Evolutionary conservation across 1,139 yeast species (phyloP).

Genomic region (Magnusiomyces tetraspermus): DNA sequence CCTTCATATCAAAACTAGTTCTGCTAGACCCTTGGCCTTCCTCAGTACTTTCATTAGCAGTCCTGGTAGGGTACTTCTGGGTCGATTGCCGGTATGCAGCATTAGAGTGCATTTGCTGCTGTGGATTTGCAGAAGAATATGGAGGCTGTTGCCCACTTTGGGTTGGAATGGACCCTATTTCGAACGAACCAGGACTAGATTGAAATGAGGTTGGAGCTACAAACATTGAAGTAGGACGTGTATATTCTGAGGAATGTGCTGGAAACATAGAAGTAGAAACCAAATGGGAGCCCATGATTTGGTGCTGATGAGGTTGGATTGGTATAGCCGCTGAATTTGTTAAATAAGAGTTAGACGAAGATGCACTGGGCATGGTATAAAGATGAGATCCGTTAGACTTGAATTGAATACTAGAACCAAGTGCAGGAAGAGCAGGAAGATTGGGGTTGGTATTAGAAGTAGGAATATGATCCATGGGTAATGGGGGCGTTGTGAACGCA

Average conservation of each 20-base stretch:
- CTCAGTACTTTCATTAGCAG: no score
- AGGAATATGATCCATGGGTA: neutral
- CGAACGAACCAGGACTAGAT: neutral
- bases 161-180: neutral
- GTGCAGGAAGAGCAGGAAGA: neutral
- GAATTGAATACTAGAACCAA: neutral
- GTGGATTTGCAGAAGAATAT: neutral
- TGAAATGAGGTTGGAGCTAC: constrained; percentile 4
- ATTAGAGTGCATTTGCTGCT: neutral
- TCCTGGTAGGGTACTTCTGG: no score
- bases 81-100: neutral
- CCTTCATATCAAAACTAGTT: no score
- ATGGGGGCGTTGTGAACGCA: constrained; percentile 13
- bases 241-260: constrained; percentile 1
- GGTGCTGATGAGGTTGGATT: neutral
- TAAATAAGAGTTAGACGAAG: neutral
- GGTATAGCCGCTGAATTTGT: neutral
- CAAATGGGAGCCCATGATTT: neutral
- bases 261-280: neutral
- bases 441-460: no score
- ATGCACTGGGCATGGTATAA: neutral
- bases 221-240: constrained; percentile 12
- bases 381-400: no score
- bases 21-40: no score
- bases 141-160: neutral